Evolutionary conservation across 352 stramenopile genomes (phyloP).

Genomic region (Hyaloperonospora arabidopsidis): DNA sequence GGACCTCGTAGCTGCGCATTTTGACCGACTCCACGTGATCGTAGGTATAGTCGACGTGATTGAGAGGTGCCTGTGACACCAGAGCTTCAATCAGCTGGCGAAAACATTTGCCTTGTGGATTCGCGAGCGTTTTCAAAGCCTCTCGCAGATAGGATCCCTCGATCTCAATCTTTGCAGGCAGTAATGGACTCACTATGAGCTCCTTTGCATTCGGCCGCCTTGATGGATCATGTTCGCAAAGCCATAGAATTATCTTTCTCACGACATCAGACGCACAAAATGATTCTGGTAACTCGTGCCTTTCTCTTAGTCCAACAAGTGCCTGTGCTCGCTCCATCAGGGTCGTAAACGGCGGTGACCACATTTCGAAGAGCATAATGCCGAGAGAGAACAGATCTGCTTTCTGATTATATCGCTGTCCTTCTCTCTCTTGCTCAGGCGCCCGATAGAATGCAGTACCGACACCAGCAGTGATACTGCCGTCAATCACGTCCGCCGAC

Average conservation of each 20-base stretch:
- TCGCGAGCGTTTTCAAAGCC: constrained; percentile 78
- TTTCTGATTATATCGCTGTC: constrained; percentile 85
- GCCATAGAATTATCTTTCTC: constrained; percentile 83
- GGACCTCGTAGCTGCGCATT: constrained; percentile 54
- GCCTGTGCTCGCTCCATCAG: constrained; percentile 83
- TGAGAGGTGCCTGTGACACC: constrained; percentile 63
- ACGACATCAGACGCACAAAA: constrained; percentile 72
- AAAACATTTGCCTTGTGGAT: constrained; percentile 87
- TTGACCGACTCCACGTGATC: constrained; percentile 78
- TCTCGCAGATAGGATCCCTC: constrained; percentile 78
- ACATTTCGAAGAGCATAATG: constrained; percentile 95
- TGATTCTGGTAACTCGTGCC: constrained; percentile 40
- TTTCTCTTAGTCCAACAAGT: constrained; percentile 69
- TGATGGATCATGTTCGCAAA: constrained; percentile 72
- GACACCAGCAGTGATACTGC: constrained; percentile 90
- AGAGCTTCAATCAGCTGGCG: constrained; percentile 75
- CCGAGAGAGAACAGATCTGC: constrained; percentile 94
- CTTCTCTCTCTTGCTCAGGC: constrained; percentile 88
- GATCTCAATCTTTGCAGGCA: constrained; percentile 80
- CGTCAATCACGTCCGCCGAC: constrained; percentile 35
- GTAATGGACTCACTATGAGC: constrained; percentile 51
- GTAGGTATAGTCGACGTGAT: constrained; percentile 83
- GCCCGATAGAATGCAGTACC: constrained; percentile 93
- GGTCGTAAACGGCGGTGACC: constrained; percentile 87
- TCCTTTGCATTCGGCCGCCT: constrained; percentile 67